These are phyloP conservation scores for Fusarium camptoceras DNA, from an alignment of 2,329 filamentous ascomycete genomes.

Conservation along the genomic window DNA sequence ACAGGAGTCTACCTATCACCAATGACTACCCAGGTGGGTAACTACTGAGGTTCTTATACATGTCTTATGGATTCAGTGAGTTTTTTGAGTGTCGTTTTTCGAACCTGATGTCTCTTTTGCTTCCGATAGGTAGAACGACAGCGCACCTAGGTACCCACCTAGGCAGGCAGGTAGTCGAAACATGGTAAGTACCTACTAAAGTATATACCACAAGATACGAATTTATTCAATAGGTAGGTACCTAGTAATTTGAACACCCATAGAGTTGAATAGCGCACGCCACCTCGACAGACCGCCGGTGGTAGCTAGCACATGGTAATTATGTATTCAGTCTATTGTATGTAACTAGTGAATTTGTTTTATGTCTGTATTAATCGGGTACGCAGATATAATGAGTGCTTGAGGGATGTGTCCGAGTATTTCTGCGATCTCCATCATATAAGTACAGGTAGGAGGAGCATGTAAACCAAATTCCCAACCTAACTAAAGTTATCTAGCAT, in stretches of 20 bases:
- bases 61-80: accelerated
- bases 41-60: background rate
- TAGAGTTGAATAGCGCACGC: background rate
- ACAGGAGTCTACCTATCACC: background rate
- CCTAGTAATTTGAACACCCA: background rate
- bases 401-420: background rate
- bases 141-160: too few relatives aligned
- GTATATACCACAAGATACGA: background rate
- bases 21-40: background rate
- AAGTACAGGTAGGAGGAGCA: background rate
- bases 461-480: too few relatives aligned
- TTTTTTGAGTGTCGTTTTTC: background rate
- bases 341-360: background rate
- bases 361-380: background rate
- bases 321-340: background rate
- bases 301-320: background rate
- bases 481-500: too few relatives aligned
- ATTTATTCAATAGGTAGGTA: too few relatives aligned
- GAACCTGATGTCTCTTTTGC: too few relatives aligned
- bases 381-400: background rate
- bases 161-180: too few relatives aligned
- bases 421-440: background rate
- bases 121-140: background rate
- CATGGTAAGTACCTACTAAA: too few relatives aligned
- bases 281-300: background rate